Evolutionary conservation across 352 stramenopile species (phyloP).

Genomic region (Peronospora belbahrii): DNA sequence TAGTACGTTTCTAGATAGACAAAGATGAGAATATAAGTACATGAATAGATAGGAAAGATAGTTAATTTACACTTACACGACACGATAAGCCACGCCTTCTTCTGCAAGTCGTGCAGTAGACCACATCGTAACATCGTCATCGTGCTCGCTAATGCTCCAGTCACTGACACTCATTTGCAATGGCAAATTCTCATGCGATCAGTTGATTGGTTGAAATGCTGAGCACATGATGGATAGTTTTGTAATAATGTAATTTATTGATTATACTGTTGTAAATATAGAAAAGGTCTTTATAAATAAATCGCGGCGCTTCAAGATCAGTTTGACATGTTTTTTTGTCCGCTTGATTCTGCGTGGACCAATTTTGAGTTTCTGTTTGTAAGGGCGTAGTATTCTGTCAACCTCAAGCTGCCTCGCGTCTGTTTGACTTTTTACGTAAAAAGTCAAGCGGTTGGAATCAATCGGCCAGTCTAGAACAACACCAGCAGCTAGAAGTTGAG

Average conservation of each 20-base stretch:
- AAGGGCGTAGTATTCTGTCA: no score
- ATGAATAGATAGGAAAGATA: neutral
- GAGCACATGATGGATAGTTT: no score
- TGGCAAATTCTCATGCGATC: constrained; percentile 16
- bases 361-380: no score
- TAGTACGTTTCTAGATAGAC: constrained; percentile 44
- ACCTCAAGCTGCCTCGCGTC: neutral
- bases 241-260: no score
- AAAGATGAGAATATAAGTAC: neutral
- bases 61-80: constrained; percentile 35
- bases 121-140: constrained; percentile 22
- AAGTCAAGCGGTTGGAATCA: constrained; percentile 10
- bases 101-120: constrained; percentile 34
- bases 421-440: constrained; percentile 25
- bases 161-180: constrained; percentile 17
- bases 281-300: no score
- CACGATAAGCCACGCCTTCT: constrained; percentile 44
- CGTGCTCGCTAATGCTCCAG: constrained; percentile 20
- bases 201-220: constrained; percentile 9
- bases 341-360: no score
- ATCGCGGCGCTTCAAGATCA: no score
- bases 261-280: no score
- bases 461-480: constrained; percentile 15
- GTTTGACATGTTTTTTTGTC: no score
- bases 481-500: constrained; percentile 2